A percentile compares a stretch with the other conserved stretches of the same genome.
Evolutionary conservation across 2,329 filamentous ascomycete genomes (phyloP).

Genomic region (Cryphonectria carpinicola): DNA sequence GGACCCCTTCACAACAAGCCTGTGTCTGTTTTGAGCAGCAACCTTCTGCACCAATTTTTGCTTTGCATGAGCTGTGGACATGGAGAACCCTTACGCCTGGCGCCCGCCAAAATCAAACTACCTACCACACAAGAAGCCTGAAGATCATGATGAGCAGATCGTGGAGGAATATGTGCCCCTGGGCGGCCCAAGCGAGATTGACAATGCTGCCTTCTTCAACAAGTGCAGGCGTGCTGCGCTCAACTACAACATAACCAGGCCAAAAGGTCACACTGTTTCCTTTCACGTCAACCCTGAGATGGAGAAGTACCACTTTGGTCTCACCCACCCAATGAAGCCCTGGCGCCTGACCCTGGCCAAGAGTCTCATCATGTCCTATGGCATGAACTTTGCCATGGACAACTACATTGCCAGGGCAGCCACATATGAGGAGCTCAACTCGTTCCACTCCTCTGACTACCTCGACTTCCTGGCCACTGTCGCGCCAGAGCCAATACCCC

Average conservation of each 20-base stretch:
- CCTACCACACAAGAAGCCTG: conserved; percentile 53
- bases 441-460: conserved; percentile 89
- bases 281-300: conserved; percentile 95
- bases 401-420: conserved; percentile 84
- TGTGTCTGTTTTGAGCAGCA: background rate
- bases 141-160: conserved; percentile 53
- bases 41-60: background rate
- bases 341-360: conserved; percentile 97
- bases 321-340: conserved; percentile 98
- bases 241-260: conserved; percentile 73
- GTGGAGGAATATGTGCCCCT: conserved; percentile 59
- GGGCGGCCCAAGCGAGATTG: conserved; percentile 54
- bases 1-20: background rate
- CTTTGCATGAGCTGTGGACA: background rate
- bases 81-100: conserved; percentile 51
- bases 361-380: conserved; percentile 90
- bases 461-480: conserved; percentile 83
- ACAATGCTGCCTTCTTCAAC: conserved; percentile 60
- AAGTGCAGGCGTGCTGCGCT: conserved; percentile 61
- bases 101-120: conserved; percentile 64
- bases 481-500: conserved; percentile 63
- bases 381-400: conserved; percentile 96
- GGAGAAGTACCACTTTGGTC: conserved; percentile 95
- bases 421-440: conserved; percentile 82
- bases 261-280: conserved; percentile 87